Conservation (phyloP, 2,329 filamentous ascomycete species). For the Botrytis medusae region DNA sequence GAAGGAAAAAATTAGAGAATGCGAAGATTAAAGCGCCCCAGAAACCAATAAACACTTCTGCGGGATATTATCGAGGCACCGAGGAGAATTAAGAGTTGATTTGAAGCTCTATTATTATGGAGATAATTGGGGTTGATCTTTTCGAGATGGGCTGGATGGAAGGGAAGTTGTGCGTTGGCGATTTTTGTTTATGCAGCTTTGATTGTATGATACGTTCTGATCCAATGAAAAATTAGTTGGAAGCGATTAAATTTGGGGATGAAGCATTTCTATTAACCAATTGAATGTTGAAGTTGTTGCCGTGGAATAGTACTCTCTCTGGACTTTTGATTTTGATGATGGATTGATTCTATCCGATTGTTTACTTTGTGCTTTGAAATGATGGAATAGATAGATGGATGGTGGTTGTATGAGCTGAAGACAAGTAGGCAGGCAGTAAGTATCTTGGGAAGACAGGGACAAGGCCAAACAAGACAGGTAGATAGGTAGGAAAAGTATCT, state of each 20-base stretch:
- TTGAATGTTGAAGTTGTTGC: neutral
- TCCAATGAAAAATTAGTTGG: neutral
- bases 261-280: neutral
- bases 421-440: neutral
- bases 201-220: neutral
- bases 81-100: conserved; percentile 1
- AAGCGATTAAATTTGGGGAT: neutral
- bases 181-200: conserved; percentile 13
- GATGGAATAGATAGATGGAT: neutral
- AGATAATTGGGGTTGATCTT: conserved; percentile 6
- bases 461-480: too few relatives aligned
- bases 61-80: neutral
- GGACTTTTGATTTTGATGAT: neutral
- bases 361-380: neutral
- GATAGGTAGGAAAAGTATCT: neutral
- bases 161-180: conserved; percentile 10
- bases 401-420: neutral
- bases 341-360: neutral
- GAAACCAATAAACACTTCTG: neutral
- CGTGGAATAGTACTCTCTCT: neutral
- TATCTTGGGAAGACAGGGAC: neutral
- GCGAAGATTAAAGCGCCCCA: neutral
- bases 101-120: conserved; percentile 11
- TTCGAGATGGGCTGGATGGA: conserved; percentile 4
- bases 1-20: neutral